Percentiles rank a stretch among this genome's conserved stretches.
These are phyloP conservation scores for Zygotorulaspora mrakii DNA, from an alignment of 1,139 yeast species.

Conservation along the genomic window DNA sequence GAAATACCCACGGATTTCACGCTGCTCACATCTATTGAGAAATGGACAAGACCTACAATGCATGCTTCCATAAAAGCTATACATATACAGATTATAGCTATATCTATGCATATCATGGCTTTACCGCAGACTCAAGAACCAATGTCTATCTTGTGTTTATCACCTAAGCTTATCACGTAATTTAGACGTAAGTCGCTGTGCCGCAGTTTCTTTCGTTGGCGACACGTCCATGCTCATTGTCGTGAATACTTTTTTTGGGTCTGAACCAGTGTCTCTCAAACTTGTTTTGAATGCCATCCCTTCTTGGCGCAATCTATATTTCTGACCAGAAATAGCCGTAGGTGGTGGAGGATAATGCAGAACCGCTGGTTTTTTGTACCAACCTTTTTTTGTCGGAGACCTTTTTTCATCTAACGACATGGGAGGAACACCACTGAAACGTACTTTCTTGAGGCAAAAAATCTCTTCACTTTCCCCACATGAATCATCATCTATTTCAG, in stretches of 20 bases:
- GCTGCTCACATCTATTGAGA: no score
- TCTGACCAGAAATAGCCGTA: constrained; percentile 21
- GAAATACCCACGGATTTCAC: no score
- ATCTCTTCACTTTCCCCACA: background rate
- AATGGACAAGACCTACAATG: no score
- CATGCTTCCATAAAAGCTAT: no score
- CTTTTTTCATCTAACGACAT: constrained; percentile 32
- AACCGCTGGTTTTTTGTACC: constrained; percentile 38
- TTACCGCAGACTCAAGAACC: no score
- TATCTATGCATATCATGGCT: no score
- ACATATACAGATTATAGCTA: no score
- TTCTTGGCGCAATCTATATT: constrained; percentile 30
- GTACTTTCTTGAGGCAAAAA: constrained; percentile 28
- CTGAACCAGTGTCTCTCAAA: constrained; percentile 23
- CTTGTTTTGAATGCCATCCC: constrained; percentile 36
- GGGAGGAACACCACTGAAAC: constrained; percentile 38
- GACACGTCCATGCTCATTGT: constrained; percentile 18
- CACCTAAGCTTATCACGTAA: constrained; percentile 31
- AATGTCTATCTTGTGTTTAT: no score
- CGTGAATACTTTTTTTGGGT: constrained; percentile 15
- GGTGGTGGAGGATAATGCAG: constrained; percentile 38
- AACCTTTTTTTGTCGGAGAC: constrained; percentile 35
- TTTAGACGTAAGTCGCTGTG: constrained; percentile 27
- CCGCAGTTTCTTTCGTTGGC: constrained; percentile 17
- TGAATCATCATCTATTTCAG: no score